Evolutionary conservation across 139 green algal genomes (phyloP), one percentile per base, ranked within the genome.

Genomic region (Micractinium conductrix): DNA sequence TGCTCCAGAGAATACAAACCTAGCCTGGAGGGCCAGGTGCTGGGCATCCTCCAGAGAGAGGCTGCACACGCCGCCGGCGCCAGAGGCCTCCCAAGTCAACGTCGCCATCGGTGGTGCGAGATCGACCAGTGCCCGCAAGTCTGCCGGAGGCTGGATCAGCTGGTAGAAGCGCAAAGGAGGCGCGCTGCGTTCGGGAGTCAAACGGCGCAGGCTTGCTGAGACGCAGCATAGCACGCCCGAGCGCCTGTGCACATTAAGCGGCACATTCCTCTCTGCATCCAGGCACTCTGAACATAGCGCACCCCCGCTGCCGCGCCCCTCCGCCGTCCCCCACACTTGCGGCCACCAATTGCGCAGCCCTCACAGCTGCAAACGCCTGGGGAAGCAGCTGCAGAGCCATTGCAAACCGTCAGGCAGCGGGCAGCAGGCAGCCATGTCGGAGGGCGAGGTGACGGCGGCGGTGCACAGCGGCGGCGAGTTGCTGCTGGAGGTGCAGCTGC

Each of bases 21-120:
- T 73, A 2, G 72, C 53, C 9, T 78, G 37, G 12, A 88, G 9
- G 3, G 84, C 63, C 8, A 88, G 50, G 28, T 86, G 67, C 79
- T 75, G 60, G 21, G 78, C 78, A n/a, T 75, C 78, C 33, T 74
- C 30, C 42, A 83, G 62, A 16, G 78, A 63, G 30, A 83, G 26
- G 6, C 21, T 3, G 58, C 76, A 82, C 42, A 38, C 21, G 21
- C 74, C 50, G n/a, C 55, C 28, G n/a, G n/a, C n/a, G 35, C 78
- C 78, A 22, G 60, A 83, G 24, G n/a, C 16, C 21, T 33, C 40
- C 60, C 62, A 74, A 21, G 40, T 24, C 43, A 74, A 35, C 6
- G 53, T 22, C 53, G 53, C 26, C 53, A 62, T 62, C n/a, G n/a
- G n/a, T n/a, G n/a, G n/a, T n/a, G n/a, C n/a, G n/a, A n/a, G n/a